A percentile compares a stretch with the other conserved stretches of the same genome.
phyloP scores from a whole-genome alignment of 306 rosid species.

The Rubus parviflorus region DNA sequence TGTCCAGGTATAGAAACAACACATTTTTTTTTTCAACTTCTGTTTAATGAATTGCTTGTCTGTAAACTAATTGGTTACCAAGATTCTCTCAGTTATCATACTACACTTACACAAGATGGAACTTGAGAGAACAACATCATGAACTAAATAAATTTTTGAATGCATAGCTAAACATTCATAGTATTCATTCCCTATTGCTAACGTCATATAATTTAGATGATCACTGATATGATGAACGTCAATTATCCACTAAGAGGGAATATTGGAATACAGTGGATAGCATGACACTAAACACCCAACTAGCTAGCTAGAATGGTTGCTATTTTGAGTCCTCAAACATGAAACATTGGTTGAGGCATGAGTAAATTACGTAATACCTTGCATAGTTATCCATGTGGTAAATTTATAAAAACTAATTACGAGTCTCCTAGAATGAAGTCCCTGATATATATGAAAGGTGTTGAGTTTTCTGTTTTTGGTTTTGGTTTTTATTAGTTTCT shows the following conservation, averaged over 20 bases:
- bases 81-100: not conserved
- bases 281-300: not conserved
- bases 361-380: not conserved
- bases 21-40: not conserved
- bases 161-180: not conserved
- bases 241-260: not conserved
- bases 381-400: not conserved
- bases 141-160: not conserved
- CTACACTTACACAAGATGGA: not conserved
- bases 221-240: not conserved
- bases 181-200: not conserved
- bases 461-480: not conserved
- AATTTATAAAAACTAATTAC: not conserved
- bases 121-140: not conserved
- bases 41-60: not conserved
- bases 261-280: not conserved
- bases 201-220: not conserved
- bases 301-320: not conserved
- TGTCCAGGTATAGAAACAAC: conserved; percentile 53
- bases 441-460: not conserved
- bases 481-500: conserved; percentile 1
- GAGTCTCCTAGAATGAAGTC: too few species aligned
- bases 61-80: not conserved
- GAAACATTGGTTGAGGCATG: not conserved
- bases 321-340: not conserved